Percentiles rank a stretch among this genome's conserved stretches.
These are phyloP conservation scores for Neofusicoccum umdonicola DNA, from an alignment of 2,329 filamentous ascomycete species.

Conservation along the genomic window DNA sequence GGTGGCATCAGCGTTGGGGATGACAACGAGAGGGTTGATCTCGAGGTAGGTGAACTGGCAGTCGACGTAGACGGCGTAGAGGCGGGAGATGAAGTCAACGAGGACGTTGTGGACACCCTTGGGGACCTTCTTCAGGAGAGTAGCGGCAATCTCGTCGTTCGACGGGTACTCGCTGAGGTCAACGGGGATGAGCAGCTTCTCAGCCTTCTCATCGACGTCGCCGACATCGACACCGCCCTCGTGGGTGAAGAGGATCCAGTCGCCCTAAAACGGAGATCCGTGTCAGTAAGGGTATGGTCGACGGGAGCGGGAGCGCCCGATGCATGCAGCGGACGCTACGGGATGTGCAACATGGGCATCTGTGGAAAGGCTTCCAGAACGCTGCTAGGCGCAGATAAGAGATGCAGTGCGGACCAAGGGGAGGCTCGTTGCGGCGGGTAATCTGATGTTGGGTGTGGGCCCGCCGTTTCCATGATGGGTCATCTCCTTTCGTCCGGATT, in stretches of 20 bases:
- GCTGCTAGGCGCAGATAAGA: slow-evolving; percentile 17
- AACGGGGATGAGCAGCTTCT: slow-evolving; percentile 97
- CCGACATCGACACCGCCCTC: slow-evolving; percentile 99
- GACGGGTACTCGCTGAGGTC: slow-evolving; percentile 93
- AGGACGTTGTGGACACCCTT: slow-evolving; percentile 96
- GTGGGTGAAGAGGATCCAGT: slow-evolving; percentile 99
- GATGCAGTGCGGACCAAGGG: slow-evolving; percentile 17
- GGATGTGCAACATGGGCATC: slow-evolving; percentile 15
- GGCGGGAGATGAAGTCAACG: slow-evolving; percentile 96
- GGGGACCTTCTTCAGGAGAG: slow-evolving; percentile 89
- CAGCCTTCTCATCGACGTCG: slow-evolving; percentile 97
- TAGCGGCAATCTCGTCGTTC: slow-evolving; percentile 84
- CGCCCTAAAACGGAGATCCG: slow-evolving; percentile 63
- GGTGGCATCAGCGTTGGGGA: slow-evolving; percentile 88
- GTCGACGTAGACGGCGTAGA: slow-evolving; percentile 99
- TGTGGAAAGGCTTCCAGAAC: background rate
- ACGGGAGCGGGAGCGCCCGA: slow-evolving; percentile 5
- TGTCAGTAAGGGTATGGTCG: slow-evolving; percentile 3
- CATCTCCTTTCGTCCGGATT: slow-evolving; percentile 39
- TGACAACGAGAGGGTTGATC: slow-evolving; percentile 98
- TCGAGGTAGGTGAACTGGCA: slow-evolving; percentile 99
- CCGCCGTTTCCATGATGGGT: slow-evolving; percentile 19
- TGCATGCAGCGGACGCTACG: slow-evolving; percentile 12
- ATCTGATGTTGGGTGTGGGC: slow-evolving; percentile 17
- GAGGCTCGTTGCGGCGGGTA: slow-evolving; percentile 9